Percentiles rank a stretch among this genome's conserved stretches.
Evolutionary conservation across 169 alveolate species (phyloP).

Genomic region (Theileria annulata): DNA sequence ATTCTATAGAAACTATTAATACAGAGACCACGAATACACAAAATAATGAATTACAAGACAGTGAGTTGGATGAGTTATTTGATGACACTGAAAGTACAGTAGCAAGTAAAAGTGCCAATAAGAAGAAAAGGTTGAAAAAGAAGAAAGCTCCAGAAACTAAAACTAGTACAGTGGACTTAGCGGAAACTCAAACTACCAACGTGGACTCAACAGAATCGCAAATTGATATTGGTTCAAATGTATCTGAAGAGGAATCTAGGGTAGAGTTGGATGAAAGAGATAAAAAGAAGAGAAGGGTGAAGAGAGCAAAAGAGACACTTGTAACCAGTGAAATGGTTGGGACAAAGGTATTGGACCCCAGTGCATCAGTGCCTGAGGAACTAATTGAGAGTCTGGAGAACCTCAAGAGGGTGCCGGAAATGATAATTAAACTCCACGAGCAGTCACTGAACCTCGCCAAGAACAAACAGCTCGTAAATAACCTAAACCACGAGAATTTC

Average conservation of each 20-base stretch:
- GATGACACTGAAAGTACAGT: not conserved
- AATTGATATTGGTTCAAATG: not conserved
- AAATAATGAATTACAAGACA: not conserved
- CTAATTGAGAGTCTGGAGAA: not conserved
- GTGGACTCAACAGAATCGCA: not conserved
- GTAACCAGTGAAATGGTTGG: not conserved
- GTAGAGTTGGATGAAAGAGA: not conserved
- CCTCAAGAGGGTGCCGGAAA: constrained; percentile 4
- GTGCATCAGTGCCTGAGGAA: not conserved
- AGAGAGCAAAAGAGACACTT: not conserved
- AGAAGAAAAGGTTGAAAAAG: not conserved
- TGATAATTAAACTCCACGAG: not conserved
- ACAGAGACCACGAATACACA: not conserved
- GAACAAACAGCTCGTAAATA: not conserved
- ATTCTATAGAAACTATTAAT: too few relatives aligned
- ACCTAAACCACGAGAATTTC: not conserved
- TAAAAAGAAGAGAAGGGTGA: not conserved
- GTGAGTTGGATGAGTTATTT: not conserved
- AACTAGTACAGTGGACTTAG: not conserved
- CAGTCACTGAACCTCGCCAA: not conserved
- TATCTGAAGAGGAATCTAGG: too few relatives aligned
- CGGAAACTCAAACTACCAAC: not conserved
- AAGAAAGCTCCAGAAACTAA: not conserved
- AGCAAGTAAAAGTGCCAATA: not conserved
- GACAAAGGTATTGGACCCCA: not conserved